Evolutionary conservation across 169 alveolate species (phyloP).

Genomic region (Cryptosporidium viatorum): DNA sequence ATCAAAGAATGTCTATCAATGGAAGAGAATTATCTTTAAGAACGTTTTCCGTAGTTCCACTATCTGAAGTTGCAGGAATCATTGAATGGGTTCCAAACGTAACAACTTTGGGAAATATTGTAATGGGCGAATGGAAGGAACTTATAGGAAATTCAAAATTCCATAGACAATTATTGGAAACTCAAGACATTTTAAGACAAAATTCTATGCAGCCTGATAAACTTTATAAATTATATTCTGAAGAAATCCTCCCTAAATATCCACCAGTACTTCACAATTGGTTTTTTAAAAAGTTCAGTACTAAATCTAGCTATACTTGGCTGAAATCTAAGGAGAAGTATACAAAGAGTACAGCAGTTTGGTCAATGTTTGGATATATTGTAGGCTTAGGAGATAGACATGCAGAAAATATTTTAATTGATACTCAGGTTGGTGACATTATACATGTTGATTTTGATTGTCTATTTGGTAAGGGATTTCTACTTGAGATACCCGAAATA

Average conservation of each 20-base stretch:
- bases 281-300: slow-evolving; percentile 76
- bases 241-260: slow-evolving; percentile 83
- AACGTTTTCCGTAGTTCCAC: slow-evolving; percentile 89
- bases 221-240: slow-evolving; percentile 85
- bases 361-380: slow-evolving; percentile 97
- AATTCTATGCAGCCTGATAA: slow-evolving; percentile 77
- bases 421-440: slow-evolving; percentile 90
- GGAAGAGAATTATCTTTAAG: slow-evolving; percentile 69
- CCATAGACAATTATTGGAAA: slow-evolving; percentile 86
- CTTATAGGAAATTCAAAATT: slow-evolving; percentile 83
- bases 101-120: slow-evolving; percentile 82
- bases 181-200: slow-evolving; percentile 85
- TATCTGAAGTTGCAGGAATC: slow-evolving; percentile 92
- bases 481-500: slow-evolving; percentile 95
- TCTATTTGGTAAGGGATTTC: slow-evolving; percentile 96
- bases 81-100: slow-evolving; percentile 94
- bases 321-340: slow-evolving; percentile 89
- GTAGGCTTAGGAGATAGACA: slow-evolving; percentile 98
- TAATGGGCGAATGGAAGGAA: slow-evolving; percentile 83
- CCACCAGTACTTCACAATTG: slow-evolving; percentile 81
- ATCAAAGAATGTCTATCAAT: slow-evolving; percentile 57
- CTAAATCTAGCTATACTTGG: slow-evolving; percentile 90
- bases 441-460: slow-evolving; percentile 98
- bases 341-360: slow-evolving; percentile 91
- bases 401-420: slow-evolving; percentile 95